Base-by-base conservation (phyloP, 306 rosid species). In the Senna tora region DNA sequence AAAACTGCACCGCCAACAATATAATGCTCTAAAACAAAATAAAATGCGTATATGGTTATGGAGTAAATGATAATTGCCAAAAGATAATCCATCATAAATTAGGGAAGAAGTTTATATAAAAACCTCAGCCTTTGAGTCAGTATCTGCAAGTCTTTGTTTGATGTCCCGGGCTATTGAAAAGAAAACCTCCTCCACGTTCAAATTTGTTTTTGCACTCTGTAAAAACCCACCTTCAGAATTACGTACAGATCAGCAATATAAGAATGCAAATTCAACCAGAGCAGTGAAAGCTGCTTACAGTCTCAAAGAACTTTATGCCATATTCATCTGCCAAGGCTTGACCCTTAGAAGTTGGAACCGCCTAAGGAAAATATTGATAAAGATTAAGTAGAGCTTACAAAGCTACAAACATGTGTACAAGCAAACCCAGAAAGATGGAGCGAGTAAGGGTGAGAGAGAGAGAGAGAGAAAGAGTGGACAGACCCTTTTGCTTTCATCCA, bases 401-500 rank as follows among this genome's bases (percentile, higher is more conserved):
- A 64, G 71, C 46, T 77, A 56, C 54, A 49, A 28, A 58, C 4
- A 57, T 25, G 61, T 5, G 65, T 42, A 66, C 67, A 73, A 74
- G 69, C 59, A 71, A 51, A 67, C 66, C 75, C 55, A 55, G 49
- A 55, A 43, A 54, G 22, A 71, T 30, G 42, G 36, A 66, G 54
- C 59, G 13, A 78, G 42, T 56, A 19, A 51, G 36, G 51, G 72
- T 30, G 65, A 19, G 59, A 34, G 46, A 45, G 30, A 65, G 75
- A 65, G 75, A 2, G 33, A 21, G 30, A 65, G 75, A 65, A 71
- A 2, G 33, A 21, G 30, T 36, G 32, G 57, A 72, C 90, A 43
- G 74, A 92, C 98, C 91, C 98, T 87, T 87, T 90, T 92, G 90
- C 98, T 92, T 82, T 92, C 98, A 79, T 92, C 98, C 98, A 92